These are phyloP conservation scores for Saprolegnia parasitica DNA, from an alignment of 352 stramenopile genomes.

Conservation along the genomic window DNA sequence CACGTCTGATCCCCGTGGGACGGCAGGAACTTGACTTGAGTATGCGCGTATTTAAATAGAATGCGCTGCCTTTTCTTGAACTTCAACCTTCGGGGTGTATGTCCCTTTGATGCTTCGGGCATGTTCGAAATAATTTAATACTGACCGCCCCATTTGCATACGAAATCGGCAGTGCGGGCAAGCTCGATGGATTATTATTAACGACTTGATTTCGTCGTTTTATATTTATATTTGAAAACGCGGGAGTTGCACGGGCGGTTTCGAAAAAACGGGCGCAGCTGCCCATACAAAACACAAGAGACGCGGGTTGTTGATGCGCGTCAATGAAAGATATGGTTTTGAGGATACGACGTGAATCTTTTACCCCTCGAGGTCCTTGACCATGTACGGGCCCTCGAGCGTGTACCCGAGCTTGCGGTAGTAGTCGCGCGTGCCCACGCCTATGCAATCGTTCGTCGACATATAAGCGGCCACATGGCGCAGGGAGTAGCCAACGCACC, in stretches of 20 bases:
- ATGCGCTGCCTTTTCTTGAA: not conserved
- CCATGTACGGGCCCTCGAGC: slow-evolving; percentile 96
- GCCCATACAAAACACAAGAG: not conserved
- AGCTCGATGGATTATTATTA: not conserved
- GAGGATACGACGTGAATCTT: slow-evolving; percentile 6
- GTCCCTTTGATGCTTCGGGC: not conserved
- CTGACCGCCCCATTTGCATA: no score
- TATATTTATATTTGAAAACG: no score
- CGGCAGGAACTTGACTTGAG: not conserved
- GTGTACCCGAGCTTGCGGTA: slow-evolving; percentile 97
- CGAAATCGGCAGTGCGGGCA: not conserved
- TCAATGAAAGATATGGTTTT: not conserved
- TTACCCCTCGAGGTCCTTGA: slow-evolving; percentile 52
- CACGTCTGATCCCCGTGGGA: not conserved
- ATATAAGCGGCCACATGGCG: slow-evolving; percentile 1
- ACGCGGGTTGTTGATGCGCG: not conserved
- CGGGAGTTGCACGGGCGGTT: not conserved
- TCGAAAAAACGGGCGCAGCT: not conserved
- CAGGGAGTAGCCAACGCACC: slow-evolving; percentile 20
- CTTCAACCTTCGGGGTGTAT: not conserved
- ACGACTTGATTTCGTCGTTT: no score
- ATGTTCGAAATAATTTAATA: not conserved
- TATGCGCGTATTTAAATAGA: not conserved
- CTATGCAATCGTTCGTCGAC: slow-evolving; percentile 26
- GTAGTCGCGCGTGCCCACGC: slow-evolving; percentile 95